A percentile compares a stretch with the other conserved stretches of the same genome.
phyloP scores from a whole-genome alignment of 163 green algal species.

The Chloroidium sp. region DNA sequence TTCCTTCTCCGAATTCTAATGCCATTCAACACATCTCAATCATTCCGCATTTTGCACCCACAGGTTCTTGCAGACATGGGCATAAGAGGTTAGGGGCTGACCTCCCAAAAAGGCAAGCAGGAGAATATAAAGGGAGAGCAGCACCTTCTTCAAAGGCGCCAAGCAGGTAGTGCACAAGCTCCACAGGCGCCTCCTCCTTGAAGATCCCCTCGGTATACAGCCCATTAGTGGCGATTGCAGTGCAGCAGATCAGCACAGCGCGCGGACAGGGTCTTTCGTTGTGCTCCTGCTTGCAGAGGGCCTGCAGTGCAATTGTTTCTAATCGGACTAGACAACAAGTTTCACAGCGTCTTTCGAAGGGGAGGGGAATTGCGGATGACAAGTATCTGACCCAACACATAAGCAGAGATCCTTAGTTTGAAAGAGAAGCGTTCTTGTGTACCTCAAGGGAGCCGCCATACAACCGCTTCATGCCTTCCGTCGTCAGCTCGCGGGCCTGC shows the following conservation, averaged over 20 bases:
- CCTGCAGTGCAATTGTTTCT: constrained; percentile 4
- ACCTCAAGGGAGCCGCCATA: constrained; percentile 16
- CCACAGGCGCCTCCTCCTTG: constrained; percentile 13
- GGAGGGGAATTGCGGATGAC: too few species aligned
- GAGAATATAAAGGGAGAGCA: background rate
- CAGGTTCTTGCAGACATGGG: too few species aligned
- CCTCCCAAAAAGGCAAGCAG: too few species aligned
- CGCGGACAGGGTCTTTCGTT: constrained; percentile 17
- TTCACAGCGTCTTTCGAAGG: background rate
- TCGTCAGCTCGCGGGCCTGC: constrained; percentile 9
- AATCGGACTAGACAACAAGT: background rate
- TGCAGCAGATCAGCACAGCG: constrained; percentile 25
- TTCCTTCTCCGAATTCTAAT: too few species aligned
- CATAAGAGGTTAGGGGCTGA: too few species aligned
- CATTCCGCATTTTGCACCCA: too few species aligned
- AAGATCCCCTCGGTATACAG: constrained; percentile 19
- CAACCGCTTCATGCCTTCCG: constrained; percentile 5
- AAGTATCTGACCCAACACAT: too few species aligned
- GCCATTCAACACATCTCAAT: too few species aligned
- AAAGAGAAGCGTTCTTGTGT: too few species aligned
- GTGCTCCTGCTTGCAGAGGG: constrained; percentile 20
- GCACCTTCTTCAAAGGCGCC: constrained; percentile 23
- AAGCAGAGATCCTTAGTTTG: too few species aligned
- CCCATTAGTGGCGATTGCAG: constrained; percentile 13
- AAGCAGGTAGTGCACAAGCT: constrained; percentile 24